These are phyloP conservation scores for Pyrenochaeta sp. DNA, from an alignment of 2,329 filamentous ascomycete species.

Conservation along the genomic window DNA sequence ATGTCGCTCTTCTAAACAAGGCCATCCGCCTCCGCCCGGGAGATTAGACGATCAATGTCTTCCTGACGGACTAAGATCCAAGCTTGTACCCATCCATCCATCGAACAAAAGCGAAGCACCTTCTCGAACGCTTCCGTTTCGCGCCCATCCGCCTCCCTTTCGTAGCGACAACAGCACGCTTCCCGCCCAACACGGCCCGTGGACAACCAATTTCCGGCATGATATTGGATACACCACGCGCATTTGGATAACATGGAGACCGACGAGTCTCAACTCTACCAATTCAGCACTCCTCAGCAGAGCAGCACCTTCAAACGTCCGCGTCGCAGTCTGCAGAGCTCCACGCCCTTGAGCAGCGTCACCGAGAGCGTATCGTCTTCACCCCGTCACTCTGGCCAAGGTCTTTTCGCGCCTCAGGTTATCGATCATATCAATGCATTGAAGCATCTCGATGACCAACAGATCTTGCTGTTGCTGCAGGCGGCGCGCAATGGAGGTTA, in stretches of 20 bases:
- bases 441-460: conserved; percentile 51
- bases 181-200: conserved; percentile 42
- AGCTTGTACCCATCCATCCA: conserved; percentile 41
- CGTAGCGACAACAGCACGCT: conserved; percentile 34
- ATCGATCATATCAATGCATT: conserved; percentile 51
- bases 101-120: conserved; percentile 43
- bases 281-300: conserved; percentile 45
- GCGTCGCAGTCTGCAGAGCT: conserved; percentile 48
- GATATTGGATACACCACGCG: conserved; percentile 41
- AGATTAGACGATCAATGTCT: conserved; percentile 53
- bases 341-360: conserved; percentile 47
- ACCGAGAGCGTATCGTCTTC: conserved; percentile 48
- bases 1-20: conserved; percentile 45
- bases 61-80: conserved; percentile 48
- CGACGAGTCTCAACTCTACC: conserved; percentile 49
- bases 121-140: conserved; percentile 47
- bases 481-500: conserved; percentile 50
- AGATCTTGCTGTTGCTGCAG: conserved; percentile 48
- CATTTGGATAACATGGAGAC: conserved; percentile 48
- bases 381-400: conserved; percentile 44
- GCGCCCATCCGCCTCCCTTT: conserved; percentile 37
- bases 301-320: conserved; percentile 49
- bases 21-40: conserved; percentile 49
- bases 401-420: conserved; percentile 46
- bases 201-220: conserved; percentile 46